Percentiles rank a stretch among this genome's conserved stretches.
Conservation (phyloP, 1,284 basidiomycete genomes). For the Pseudozyma pruni region DNA sequence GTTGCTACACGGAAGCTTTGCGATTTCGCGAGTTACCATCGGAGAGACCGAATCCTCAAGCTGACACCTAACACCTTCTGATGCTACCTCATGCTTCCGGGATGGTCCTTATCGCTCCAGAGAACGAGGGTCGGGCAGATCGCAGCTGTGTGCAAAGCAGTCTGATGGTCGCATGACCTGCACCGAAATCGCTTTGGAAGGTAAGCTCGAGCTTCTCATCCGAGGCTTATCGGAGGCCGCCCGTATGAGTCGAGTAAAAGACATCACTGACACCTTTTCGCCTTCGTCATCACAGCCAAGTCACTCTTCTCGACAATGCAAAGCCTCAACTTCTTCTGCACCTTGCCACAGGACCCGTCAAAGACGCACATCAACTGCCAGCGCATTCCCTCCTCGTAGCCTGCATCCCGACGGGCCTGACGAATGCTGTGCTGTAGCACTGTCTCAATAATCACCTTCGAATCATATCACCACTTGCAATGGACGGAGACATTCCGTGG, state of each 20-base stretch:
- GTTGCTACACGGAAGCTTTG: too few species aligned
- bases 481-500: too few species aligned
- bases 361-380: conserved; percentile 58
- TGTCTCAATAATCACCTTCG: too few species aligned
- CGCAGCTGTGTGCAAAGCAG: conserved; percentile 42
- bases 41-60: neutral
- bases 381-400: conserved; percentile 38
- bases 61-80: too few species aligned
- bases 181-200: conserved; percentile 52
- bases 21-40: neutral
- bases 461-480: too few species aligned
- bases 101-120: conserved; percentile 7
- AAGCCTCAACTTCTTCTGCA: conserved; percentile 56
- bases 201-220: conserved; percentile 14
- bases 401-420: too few species aligned
- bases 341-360: conserved; percentile 48
- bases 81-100: too few species aligned
- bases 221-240: too few species aligned
- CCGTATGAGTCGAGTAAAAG: too few species aligned
- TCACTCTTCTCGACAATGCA: conserved; percentile 55
- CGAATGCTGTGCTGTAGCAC: too few species aligned
- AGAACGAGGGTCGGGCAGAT: conserved; percentile 40
- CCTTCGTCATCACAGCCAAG: conserved; percentile 28
- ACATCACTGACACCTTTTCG: neutral
- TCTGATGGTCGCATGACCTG: conserved; percentile 37